Evolutionary conservation across 169 alveolate genomes (phyloP), one percentile per base, ranked within the genome.

Genomic region (Eimeria praecox): DNA sequence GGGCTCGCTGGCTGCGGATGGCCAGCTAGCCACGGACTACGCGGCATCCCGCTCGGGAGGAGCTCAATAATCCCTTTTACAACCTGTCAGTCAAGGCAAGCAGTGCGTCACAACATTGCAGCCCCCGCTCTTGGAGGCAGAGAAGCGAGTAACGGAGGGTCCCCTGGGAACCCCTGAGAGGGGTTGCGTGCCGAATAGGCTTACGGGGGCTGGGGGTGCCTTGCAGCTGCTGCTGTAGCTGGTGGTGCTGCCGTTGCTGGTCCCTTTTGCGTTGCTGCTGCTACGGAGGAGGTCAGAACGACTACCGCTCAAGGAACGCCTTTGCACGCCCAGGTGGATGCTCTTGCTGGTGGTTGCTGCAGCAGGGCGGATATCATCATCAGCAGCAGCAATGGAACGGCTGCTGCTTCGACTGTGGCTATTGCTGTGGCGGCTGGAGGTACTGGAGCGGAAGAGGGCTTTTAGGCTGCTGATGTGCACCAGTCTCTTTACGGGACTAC

Each of bases 101-200:
- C 87, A 42, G 38, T 46, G 22, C 78, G 92, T 54, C 35, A 85
- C 40, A 42, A 59, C 92, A 14, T 62, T 59, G 92, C 78, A 85
- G 44, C 78, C 90, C 40, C 90, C 90, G 44, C 71, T 54, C 18
- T 30, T 82, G 27, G 92, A 59, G 80, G 78, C 92, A 62, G 62
- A 49, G 80, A 85, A 85, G 27, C 92, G 92, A 42, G 92, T 85
- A 78, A 85, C 92, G 5, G 92, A 85, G 62, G 92, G 78, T 40
- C 92, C 92, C 59, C 24, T 52, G 46, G 92, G 56, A 38, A 33
- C 40, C 42, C 49, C 59, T 6, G 62, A 40, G 52, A 38, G 59
- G 8, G 80, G 62, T 62, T 85, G 92, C 30, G 44, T 38, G 59
- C 92, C 92, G n/a, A 85, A 85, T 33, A 85, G 80, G 22, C 44